These are phyloP conservation scores for Zygosaccharomyces sapae DNA, from an alignment of 1,139 yeast species.

Conservation along the genomic window DNA sequence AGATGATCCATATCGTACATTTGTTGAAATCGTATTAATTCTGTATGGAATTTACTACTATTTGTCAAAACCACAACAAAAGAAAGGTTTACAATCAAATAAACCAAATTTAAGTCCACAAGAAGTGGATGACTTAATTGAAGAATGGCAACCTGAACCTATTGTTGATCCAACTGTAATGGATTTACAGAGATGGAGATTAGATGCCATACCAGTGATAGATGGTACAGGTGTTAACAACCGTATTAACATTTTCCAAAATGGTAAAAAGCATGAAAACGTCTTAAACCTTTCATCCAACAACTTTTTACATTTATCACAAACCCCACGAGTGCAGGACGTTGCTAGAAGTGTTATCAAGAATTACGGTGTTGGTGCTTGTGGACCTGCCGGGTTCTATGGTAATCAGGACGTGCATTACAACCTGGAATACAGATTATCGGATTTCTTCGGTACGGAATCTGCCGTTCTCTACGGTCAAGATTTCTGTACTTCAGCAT, in stretches of 20 bases:
- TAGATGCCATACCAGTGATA: constrained; percentile 60
- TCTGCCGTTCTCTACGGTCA: constrained; percentile 86
- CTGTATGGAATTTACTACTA: constrained; percentile 86
- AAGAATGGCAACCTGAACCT: constrained; percentile 90
- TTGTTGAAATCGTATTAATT: constrained; percentile 72
- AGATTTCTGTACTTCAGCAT: constrained; percentile 84
- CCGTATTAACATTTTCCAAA: constrained; percentile 41
- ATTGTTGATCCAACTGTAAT: constrained; percentile 52
- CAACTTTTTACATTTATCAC: constrained; percentile 60
- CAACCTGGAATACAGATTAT: constrained; percentile 69
- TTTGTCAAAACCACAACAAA: constrained; percentile 62
- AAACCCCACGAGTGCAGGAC: constrained; percentile 45
- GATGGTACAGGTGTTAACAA: constrained; percentile 51
- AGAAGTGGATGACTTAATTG: constrained; percentile 79
- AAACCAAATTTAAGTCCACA: constrained; percentile 57
- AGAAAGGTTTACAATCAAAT: constrained; percentile 72
- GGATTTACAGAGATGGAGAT: constrained; percentile 52
- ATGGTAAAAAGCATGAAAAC: constrained; percentile 33
- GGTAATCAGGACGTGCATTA: constrained; percentile 94
- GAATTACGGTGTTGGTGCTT: constrained; percentile 90
- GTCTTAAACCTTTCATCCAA: constrained; percentile 61
- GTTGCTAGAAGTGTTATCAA: constrained; percentile 58
- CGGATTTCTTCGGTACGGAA: constrained; percentile 71
- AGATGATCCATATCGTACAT: constrained; percentile 87
- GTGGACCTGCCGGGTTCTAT: constrained; percentile 97